Conservation (phyloP, 208 protist species). For the Crithidia mellificae region DNA sequence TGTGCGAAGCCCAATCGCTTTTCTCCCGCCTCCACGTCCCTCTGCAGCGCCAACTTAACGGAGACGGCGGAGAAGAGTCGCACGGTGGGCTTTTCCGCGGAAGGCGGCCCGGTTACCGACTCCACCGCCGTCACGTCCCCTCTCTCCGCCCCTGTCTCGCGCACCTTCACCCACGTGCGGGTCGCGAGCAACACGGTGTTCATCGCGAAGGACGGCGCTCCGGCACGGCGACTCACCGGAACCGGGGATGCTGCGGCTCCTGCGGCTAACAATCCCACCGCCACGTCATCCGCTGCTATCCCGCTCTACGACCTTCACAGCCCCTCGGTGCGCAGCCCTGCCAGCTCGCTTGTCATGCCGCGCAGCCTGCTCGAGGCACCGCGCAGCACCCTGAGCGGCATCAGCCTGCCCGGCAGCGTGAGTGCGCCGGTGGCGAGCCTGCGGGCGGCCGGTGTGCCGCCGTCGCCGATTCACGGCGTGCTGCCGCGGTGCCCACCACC, state of each 20-base stretch:
- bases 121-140: constrained; percentile 4
- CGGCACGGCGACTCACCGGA: background rate
- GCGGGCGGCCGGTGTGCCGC: constrained; percentile 7
- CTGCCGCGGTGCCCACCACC: constrained; percentile 16
- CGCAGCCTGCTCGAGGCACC: constrained; percentile 15
- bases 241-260: background rate
- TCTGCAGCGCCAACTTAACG: background rate
- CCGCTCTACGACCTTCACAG: constrained; percentile 7
- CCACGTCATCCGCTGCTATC: background rate
- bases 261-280: background rate
- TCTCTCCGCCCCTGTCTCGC: background rate
- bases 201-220: background rate
- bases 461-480: constrained; percentile 21
- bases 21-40: background rate
- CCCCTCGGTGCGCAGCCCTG: constrained; percentile 12
- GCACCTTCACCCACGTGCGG: constrained; percentile 18
- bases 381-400: constrained; percentile 20
- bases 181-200: constrained; percentile 10
- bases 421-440: constrained; percentile 4
- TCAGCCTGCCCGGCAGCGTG: constrained; percentile 23
- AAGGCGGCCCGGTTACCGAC: constrained; percentile 1
- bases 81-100: constrained; percentile 18
- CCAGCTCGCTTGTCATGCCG: constrained; percentile 18
- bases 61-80: constrained; percentile 7
- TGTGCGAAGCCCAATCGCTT: background rate